These are phyloP conservation scores for Thelonectria blattea DNA, from an alignment of 2,329 filamentous ascomycete genomes.

Conservation along the genomic window DNA sequence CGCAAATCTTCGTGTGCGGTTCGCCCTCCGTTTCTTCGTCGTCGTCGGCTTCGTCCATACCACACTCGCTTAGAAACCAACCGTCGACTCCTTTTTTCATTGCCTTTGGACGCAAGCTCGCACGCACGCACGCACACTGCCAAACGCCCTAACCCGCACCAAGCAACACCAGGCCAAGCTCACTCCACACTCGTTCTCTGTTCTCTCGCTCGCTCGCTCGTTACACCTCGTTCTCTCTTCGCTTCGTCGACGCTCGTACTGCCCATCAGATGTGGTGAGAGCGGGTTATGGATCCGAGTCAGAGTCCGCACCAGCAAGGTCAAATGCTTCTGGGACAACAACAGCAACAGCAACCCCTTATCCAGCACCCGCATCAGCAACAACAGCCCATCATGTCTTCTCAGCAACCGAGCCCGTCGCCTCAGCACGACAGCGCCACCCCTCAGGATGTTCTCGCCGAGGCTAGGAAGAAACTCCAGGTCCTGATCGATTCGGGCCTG, in stretches of 20 bases:
- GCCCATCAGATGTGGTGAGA: slow-evolving; percentile 38
- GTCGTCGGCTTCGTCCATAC: slow-evolving; percentile 23
- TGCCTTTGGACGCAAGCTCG: slow-evolving; percentile 19
- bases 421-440: slow-evolving; percentile 42
- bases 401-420: slow-evolving; percentile 35
- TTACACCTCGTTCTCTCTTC: slow-evolving; percentile 11
- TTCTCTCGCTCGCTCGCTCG: slow-evolving; percentile 22
- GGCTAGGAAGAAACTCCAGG: slow-evolving; percentile 53
- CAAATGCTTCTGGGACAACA: slow-evolving; percentile 11
- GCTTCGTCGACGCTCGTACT: slow-evolving; percentile 23
- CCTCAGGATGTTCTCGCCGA: slow-evolving; percentile 53
- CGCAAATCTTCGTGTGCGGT: slow-evolving; percentile 19
- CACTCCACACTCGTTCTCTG: slow-evolving; percentile 25
- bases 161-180: slow-evolving; percentile 2
- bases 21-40: slow-evolving; percentile 16
- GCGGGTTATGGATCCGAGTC: slow-evolving; percentile 43
- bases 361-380: slow-evolving; percentile 30
- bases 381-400: slow-evolving; percentile 33
- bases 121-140: slow-evolving; percentile 10
- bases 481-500: slow-evolving; percentile 52
- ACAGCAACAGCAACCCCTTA: slow-evolving; percentile 31
- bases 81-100: not conserved
- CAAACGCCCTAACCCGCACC: not conserved
- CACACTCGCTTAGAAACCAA: slow-evolving; percentile 25
- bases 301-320: slow-evolving; percentile 34